Evolutionary conservation across 2,329 filamentous ascomycete genomes (phyloP).

Genomic region (Claviceps pazoutovae): DNA sequence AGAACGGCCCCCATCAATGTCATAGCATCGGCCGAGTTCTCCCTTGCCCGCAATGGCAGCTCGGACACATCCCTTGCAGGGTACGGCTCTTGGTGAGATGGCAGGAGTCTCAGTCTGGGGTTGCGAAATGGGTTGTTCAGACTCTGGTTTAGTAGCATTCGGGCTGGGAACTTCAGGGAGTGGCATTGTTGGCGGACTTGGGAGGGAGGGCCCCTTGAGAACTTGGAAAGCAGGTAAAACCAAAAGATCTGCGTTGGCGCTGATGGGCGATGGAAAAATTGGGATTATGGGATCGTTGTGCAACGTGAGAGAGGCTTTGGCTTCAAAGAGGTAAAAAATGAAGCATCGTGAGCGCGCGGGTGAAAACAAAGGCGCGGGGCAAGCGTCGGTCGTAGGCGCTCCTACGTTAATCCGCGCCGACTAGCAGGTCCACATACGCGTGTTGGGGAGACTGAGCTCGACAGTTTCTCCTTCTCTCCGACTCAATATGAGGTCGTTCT

Average conservation of each 20-base stretch:
- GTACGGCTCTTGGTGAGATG: background rate
- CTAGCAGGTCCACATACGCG: background rate
- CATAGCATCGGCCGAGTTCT: background rate
- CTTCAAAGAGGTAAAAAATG: background rate
- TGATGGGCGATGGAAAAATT: no score
- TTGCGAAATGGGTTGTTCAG: no score
- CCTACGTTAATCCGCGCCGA: background rate
- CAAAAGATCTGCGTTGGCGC: no score
- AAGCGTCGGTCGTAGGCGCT: background rate
- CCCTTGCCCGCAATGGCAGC: slow-evolving; percentile 1
- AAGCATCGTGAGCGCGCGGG: background rate
- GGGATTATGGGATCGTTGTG: no score
- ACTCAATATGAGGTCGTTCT: no score
- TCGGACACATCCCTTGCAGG: background rate
- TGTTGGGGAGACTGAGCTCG: background rate
- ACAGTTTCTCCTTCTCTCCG: no score
- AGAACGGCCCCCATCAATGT: background rate
- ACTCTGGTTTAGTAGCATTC: no score
- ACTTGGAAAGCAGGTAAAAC: no score
- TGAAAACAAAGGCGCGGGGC: background rate
- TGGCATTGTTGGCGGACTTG: no score
- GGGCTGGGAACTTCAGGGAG: no score
- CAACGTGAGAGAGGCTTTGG: no score
- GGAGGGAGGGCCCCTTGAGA: no score
- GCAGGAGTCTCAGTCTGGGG: background rate